phyloP scores from a whole-genome alignment of 768 basidiomycete species.

The Lactifluus subvellereus region DNA sequence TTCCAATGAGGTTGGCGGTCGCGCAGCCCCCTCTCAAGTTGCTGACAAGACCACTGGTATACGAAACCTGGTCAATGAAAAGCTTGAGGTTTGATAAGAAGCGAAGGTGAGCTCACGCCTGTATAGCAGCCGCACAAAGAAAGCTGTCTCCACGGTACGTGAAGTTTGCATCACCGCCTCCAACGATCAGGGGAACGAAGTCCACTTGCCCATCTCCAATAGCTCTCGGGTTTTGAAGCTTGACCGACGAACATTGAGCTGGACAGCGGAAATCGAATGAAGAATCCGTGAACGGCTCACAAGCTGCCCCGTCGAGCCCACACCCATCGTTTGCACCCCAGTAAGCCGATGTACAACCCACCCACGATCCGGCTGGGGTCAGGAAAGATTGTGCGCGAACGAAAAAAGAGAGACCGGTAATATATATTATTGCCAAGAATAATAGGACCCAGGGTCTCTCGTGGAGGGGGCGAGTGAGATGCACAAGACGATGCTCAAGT shows the following conservation, averaged over 20 bases:
- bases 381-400: conserved; percentile 66
- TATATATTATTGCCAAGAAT: conserved; percentile 53
- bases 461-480: conserved; percentile 47
- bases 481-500: conserved; percentile 51
- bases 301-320: conserved; percentile 61
- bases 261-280: conserved; percentile 78
- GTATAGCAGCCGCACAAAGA: conserved; percentile 77
- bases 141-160: conserved; percentile 85
- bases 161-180: conserved; percentile 66
- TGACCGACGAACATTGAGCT: conserved; percentile 56
- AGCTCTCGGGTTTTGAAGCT: conserved; percentile 66
- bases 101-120: conserved; percentile 49
- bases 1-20: conserved; percentile 59
- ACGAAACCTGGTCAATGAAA: background rate
- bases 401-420: conserved; percentile 69
- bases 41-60: conserved; percentile 54
- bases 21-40: conserved; percentile 73
- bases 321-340: conserved; percentile 68
- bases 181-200: conserved; percentile 72
- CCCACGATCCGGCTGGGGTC: conserved; percentile 56
- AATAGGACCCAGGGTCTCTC: conserved; percentile 46
- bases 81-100: background rate
- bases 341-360: conserved; percentile 63
- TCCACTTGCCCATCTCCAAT: conserved; percentile 61
- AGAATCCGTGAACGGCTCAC: conserved; percentile 56